Conservation (phyloP, 2,329 filamentous ascomycete species). For the Epicoccum sorghinum region DNA sequence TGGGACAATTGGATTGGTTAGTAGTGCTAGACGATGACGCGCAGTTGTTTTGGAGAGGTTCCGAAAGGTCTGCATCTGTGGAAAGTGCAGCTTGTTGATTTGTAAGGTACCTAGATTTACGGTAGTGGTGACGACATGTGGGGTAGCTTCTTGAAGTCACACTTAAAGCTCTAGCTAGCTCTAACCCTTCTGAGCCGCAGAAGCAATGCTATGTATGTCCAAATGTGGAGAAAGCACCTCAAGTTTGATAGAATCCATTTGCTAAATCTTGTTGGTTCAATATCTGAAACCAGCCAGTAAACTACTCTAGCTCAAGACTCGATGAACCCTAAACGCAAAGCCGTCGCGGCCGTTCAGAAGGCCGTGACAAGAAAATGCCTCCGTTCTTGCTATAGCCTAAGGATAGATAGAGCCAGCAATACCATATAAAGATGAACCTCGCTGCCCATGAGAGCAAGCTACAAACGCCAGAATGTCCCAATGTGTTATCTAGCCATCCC, state of each 20-base stretch:
- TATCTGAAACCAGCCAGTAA: background rate
- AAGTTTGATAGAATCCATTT: background rate
- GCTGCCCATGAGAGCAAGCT: background rate
- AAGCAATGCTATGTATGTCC: background rate
- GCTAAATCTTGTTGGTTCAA: background rate
- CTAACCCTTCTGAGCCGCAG: background rate
- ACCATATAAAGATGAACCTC: background rate
- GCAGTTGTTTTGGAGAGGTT: background rate
- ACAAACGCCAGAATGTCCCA: conserved; percentile 6
- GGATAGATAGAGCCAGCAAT: conserved; percentile 4
- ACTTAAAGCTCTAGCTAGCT: background rate
- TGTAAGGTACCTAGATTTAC: conserved; percentile 24
- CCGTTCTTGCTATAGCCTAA: conserved; percentile 10
- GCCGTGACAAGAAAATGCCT: conserved; percentile 4
- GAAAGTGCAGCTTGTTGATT: background rate
- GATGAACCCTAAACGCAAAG: background rate
- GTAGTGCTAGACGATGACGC: background rate
- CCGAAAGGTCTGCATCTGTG: background rate
- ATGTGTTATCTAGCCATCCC: conserved; percentile 4
- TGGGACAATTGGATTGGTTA: background rate
- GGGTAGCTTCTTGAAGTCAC: conserved; percentile 17
- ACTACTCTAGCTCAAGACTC: background rate
- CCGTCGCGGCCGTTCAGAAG: conserved; percentile 2
- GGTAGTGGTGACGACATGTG: conserved; percentile 24
- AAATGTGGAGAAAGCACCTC: background rate